Evolutionary conservation across 805 yeast genomes (phyloP).

Genomic region (Starmerella potacharoeniae): DNA sequence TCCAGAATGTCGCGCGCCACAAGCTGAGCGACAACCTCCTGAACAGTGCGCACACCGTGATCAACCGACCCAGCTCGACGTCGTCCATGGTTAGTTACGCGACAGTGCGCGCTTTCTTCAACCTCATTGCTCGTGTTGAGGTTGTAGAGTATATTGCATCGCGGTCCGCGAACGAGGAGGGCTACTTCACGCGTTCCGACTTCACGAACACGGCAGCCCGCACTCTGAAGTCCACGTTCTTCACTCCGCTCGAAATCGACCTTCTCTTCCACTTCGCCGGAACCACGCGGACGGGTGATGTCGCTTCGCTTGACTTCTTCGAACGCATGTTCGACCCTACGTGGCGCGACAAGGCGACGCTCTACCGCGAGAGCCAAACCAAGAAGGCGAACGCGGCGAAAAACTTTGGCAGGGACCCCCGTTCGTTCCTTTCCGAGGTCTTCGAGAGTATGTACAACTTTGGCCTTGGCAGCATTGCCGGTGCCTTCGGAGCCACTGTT

Average conservation of each 20-base stretch:
- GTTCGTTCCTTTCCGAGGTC: conserved; percentile 42
- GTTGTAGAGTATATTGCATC: conserved; percentile 30
- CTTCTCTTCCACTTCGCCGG: conserved; percentile 33
- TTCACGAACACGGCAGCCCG: conserved; percentile 34
- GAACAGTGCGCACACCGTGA: conserved; percentile 30
- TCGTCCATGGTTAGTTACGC: conserved; percentile 32
- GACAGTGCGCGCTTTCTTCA: conserved; percentile 35
- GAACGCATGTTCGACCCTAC: conserved; percentile 34
- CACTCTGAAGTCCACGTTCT: conserved; percentile 31
- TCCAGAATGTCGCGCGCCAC: conserved; percentile 32
- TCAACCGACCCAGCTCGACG: conserved; percentile 26
- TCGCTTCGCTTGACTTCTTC: conserved; percentile 28
- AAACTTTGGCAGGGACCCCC: conserved; percentile 30
- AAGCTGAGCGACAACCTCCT: conserved; percentile 34
- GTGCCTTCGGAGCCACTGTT: conserved; percentile 95
- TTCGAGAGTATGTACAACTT: conserved; percentile 84
- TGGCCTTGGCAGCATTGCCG: conserved; percentile 85
- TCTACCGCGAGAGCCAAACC: conserved; percentile 26
- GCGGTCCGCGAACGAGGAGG: conserved; percentile 29
- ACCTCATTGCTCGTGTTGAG: conserved; percentile 34
- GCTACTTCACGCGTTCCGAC: conserved; percentile 30
- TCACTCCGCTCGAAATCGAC: conserved; percentile 36
- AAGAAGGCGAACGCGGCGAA: conserved; percentile 33
- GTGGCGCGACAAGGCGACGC: conserved; percentile 32
- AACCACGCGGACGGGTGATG: conserved; percentile 23